Conservation (phyloP, 148 eudicot genomes). For the Diospyros lotus region DNA sequence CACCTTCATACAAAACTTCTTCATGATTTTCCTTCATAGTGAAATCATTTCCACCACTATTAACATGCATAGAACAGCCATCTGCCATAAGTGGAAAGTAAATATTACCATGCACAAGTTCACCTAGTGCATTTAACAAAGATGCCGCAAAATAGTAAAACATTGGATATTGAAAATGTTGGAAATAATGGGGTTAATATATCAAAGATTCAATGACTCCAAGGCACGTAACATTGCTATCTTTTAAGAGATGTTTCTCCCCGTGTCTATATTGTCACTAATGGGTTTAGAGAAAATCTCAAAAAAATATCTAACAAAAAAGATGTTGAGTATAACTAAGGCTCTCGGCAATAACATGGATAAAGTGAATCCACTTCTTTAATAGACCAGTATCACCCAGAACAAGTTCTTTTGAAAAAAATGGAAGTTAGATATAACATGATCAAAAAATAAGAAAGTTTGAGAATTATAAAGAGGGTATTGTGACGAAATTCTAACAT, state of each 20-base stretch:
- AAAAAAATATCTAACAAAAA: too few relatives aligned
- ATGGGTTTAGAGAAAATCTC: too few relatives aligned
- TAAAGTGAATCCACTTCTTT: background rate
- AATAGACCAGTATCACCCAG: background rate
- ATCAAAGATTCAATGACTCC: too few relatives aligned
- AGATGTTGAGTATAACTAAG: too few relatives aligned
- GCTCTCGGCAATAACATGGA: too few relatives aligned
- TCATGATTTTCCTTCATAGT: constrained; percentile 23
- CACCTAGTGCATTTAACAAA: background rate
- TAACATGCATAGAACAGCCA: constrained; percentile 61
- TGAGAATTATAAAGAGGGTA: background rate
- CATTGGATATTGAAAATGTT: too few relatives aligned
- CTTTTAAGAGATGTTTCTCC: too few relatives aligned
- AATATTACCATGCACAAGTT: background rate
- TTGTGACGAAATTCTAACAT: background rate
- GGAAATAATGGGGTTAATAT: too few relatives aligned
- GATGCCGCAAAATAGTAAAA: background rate
- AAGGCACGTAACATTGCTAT: too few relatives aligned
- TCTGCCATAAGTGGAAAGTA: constrained; percentile 33
- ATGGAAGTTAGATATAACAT: background rate
- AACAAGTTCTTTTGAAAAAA: too few relatives aligned
- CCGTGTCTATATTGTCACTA: too few relatives aligned
- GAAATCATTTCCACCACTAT: constrained; percentile 64
- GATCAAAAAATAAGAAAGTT: background rate
- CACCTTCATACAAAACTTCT: constrained; percentile 57